Percentiles rank a stretch among this genome's conserved stretches.
phyloP scores from a whole-genome alignment of 169 alveolate genomes.

The Plasmodium falciparum region DNA sequence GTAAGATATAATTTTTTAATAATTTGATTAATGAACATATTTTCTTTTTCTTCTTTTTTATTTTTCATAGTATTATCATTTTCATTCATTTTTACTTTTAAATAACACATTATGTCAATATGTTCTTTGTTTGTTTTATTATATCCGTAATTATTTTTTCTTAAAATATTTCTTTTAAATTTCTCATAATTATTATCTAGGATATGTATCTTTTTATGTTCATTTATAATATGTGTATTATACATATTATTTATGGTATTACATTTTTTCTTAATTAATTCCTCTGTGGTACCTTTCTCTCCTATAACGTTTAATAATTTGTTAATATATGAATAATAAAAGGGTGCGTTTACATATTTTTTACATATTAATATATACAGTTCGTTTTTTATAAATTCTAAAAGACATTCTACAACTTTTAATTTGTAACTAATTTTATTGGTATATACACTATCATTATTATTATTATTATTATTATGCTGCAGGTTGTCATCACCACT shows the following conservation, averaged over 20 bases:
- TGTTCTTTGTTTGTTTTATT: conserved; percentile 54
- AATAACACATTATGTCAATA: conserved; percentile 51
- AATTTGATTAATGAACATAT: conserved; percentile 51
- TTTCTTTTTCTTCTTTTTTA: conserved; percentile 72
- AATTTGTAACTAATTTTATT: conserved; percentile 12
- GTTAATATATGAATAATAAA: conserved; percentile 49
- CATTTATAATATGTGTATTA: neutral
- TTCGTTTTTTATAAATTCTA: conserved; percentile 51
- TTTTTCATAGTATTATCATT: conserved; percentile 35
- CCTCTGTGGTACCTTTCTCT: conserved; percentile 41
- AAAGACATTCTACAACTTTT: conserved; percentile 21
- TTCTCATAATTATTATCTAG: conserved; percentile 10
- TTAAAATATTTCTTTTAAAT: conserved; percentile 28
- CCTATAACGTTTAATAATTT: conserved; percentile 35
- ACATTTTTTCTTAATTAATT: conserved; percentile 43
- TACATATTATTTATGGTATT: conserved; percentile 2
- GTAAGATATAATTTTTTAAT: conserved; percentile 65
- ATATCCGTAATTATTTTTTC: conserved; percentile 51
- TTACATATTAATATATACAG: conserved; percentile 41
- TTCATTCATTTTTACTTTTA: conserved; percentile 71
- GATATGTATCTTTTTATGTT: conserved; percentile 8
- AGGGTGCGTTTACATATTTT: conserved; percentile 31
- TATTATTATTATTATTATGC: neutral
- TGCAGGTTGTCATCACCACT: neutral
- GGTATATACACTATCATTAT: neutral